Percentiles rank a stretch among this genome's conserved stretches.
These are phyloP conservation scores for Zoysia japonica DNA, from an alignment of 176 grass and related monocot species.

Conservation along the genomic window DNA sequence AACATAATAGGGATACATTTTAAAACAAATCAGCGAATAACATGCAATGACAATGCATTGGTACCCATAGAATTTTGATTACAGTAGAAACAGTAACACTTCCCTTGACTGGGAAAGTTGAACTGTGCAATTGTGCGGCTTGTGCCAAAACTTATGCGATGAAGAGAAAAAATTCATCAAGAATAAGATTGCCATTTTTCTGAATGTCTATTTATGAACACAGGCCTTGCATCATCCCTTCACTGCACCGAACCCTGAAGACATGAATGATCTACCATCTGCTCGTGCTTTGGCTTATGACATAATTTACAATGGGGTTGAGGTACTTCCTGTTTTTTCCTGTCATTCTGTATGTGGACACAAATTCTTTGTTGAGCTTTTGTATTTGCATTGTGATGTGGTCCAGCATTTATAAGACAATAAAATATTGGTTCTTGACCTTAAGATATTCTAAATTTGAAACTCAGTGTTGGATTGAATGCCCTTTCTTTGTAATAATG, in stretches of 20 bases:
- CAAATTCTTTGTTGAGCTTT: conserved; percentile 24
- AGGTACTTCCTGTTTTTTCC: conserved; percentile 48
- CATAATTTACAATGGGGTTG: conserved; percentile 93
- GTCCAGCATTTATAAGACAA: neutral
- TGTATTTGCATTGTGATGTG: neutral
- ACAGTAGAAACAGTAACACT: neutral
- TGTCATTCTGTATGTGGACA: neutral
- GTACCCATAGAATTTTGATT: neutral
- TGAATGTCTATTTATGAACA: conserved; percentile 20
- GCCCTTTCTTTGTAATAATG: neutral
- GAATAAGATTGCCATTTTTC: neutral
- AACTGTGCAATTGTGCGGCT: neutral
- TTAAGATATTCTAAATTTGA: neutral
- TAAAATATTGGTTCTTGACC: neutral
- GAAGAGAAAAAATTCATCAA: neutral
- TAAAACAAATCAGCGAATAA: conserved; percentile 1
- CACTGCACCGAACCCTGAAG: conserved; percentile 93
- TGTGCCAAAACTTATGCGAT: neutral
- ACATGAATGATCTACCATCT: conserved; percentile 77
- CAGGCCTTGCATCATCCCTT: conserved; percentile 97
- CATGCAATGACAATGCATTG: conserved; percentile 12
- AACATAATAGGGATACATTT: neutral
- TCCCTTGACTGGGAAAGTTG: neutral
- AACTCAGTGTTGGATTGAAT: neutral
- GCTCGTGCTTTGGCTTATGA: conserved; percentile 97